Evolutionary conservation across 495 filamentous ascomycete species (phyloP).

Genomic region (Letharia lupina): DNA sequence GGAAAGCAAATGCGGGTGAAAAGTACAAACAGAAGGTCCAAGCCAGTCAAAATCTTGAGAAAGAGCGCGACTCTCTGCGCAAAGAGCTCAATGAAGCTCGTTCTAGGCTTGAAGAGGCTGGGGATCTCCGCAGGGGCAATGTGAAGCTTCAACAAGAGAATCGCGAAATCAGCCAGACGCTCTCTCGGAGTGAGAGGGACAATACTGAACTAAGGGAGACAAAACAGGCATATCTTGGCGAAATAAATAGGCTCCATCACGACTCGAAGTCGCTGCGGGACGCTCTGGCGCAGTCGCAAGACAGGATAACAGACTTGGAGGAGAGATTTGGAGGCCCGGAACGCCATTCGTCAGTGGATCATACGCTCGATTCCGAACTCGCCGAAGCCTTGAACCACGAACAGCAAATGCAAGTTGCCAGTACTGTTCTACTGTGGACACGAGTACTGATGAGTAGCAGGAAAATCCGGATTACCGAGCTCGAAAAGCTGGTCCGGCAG

Average conservation of each 20-base stretch:
- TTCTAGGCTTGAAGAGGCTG: conserved; percentile 48
- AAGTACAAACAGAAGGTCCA: conserved; percentile 70
- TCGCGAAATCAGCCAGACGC: conserved; percentile 48
- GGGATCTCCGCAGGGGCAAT: conserved; percentile 27
- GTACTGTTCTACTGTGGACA: conserved; percentile 4
- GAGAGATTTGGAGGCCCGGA: conserved; percentile 13
- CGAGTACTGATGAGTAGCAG: conserved; percentile 16
- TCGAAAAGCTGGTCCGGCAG: conserved; percentile 20
- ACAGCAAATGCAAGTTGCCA: conserved; percentile 27
- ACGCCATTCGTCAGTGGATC: conserved; percentile 14
- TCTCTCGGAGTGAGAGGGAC: conserved; percentile 54
- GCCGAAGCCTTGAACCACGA: conserved; percentile 15
- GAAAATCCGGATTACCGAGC: conserved; percentile 17
- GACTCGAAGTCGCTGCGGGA: conserved; percentile 47
- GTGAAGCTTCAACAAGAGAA: conserved; percentile 40
- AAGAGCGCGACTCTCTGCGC: conserved; percentile 57
- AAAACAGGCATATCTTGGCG: conserved; percentile 49
- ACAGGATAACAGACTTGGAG: conserved; percentile 23
- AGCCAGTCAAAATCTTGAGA: conserved; percentile 60
- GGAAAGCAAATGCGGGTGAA: conserved; percentile 69
- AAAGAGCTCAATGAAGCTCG: conserved; percentile 50
- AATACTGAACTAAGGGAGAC: conserved; percentile 50
- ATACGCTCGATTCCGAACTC: conserved; percentile 21
- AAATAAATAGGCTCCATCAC: conserved; percentile 48
- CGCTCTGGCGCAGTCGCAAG: conserved; percentile 43